Base-by-base conservation (phyloP, 352 stramenopile species). In the Pythium aquatile region DNA sequence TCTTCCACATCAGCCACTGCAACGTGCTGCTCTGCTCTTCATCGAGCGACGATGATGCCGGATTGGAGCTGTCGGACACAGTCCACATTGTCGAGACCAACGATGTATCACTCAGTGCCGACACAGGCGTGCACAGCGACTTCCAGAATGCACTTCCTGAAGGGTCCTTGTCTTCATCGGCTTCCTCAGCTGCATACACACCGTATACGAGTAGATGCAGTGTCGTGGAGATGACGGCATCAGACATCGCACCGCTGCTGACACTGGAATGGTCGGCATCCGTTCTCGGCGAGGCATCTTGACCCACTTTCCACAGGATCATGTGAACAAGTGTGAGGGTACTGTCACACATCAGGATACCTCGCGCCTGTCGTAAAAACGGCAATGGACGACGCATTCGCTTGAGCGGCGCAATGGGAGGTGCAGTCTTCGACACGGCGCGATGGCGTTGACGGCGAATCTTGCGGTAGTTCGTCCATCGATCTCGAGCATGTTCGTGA, bases 121-220 rank as follows among this genome's bases (percentile, higher is more conserved):
- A 24, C 17, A 73, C 79, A 20, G 71, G 37, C 55, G 64, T 67
- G 52, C 75, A 79, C n/a, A 95, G 48, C 2, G 71, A 61, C 24
- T 57, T 61, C 77, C 84, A 95, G 42, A 91, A 95, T 10, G 46
- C 35, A 10, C 74, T 71, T 24, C 53, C 44, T 32, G 20, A 30
- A 17, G 13, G 61, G 16, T 26, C 52, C 30, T 73, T 59, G 2
- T 53, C 42, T 39, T 40, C 47, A 30, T 52, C 42, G 17, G 29
- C 35, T 33, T 72, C 60, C 49, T 65, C 55, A 26, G 85, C 85
- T 10, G 81, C 83, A 63, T 96, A 81, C 5, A 93, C 73, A 24
- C 80, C 86, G 62, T 92, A 81, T 33, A 93, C 87, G 13, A 96
- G 72, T 58, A 96, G 66, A 55, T 96, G 85, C 30, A 96, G 72